Conservation (phyloP, 1,284 basidiomycete genomes). For the Sanghuangporus baumii region DNA sequence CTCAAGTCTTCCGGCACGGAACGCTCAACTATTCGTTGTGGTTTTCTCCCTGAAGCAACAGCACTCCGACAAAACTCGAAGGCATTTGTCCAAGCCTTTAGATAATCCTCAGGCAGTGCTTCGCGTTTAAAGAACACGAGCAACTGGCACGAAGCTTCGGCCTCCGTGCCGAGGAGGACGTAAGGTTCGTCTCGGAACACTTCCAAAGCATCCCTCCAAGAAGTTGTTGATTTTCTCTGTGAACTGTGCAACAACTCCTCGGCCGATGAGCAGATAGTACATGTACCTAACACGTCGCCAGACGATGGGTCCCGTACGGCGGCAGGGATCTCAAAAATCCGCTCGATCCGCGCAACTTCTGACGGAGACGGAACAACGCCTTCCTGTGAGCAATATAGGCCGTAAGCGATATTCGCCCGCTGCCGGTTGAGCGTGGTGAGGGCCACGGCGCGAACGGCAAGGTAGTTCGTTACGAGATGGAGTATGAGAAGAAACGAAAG, state of each 20-base stretch:
- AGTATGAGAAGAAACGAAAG: slow-evolving; percentile 45
- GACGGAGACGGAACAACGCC: slow-evolving; percentile 15
- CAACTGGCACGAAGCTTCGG: slow-evolving; percentile 20
- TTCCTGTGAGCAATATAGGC: slow-evolving; percentile 27
- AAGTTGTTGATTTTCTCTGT: not conserved
- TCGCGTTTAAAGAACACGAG: slow-evolving; percentile 46
- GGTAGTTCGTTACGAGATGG: slow-evolving; percentile 55
- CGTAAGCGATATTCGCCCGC: slow-evolving; percentile 49
- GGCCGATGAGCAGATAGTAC: slow-evolving; percentile 8
- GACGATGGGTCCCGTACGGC: slow-evolving; percentile 15
- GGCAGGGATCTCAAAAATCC: slow-evolving; percentile 11
- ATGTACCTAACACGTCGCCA: slow-evolving; percentile 3
- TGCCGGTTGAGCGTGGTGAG: slow-evolving; percentile 56
- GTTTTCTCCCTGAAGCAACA: not conserved
- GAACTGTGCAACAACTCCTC: slow-evolving; percentile 7
- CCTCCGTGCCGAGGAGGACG: slow-evolving; percentile 37
- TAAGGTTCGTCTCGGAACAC: slow-evolving; percentile 41
- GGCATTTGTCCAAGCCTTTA: slow-evolving; percentile 54
- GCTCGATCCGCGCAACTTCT: slow-evolving; percentile 16
- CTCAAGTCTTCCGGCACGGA: not conserved
- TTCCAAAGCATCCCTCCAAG: slow-evolving; percentile 21
- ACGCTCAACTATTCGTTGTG: not conserved
- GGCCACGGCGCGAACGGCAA: slow-evolving; percentile 50
- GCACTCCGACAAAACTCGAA: slow-evolving; percentile 23
- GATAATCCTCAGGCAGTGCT: slow-evolving; percentile 39